Base-by-base conservation (phyloP, 2,329 filamentous ascomycete genomes). In the Teratosphaeria gauchensis region DNA sequence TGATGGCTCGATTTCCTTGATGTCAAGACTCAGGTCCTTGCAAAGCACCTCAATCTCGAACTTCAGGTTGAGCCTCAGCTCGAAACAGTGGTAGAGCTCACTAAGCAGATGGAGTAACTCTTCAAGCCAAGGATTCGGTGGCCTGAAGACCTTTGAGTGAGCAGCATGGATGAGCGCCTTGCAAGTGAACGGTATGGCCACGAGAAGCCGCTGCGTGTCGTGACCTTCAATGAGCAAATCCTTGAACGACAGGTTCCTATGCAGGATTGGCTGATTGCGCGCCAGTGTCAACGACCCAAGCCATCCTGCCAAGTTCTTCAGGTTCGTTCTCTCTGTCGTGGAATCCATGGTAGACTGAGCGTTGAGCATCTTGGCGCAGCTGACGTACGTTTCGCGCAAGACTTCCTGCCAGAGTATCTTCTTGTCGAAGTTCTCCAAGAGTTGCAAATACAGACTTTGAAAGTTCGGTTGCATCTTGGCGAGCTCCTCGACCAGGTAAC, bases 1-100 rank as follows among this genome's bases (percentile, higher is more conserved):
- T 0, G 92, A 90, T 0, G 92, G 90, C 66, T 95, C 88, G 62
- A 97, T 91, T 60, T 83, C 87, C 75, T 95, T 96, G 74, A 96
- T 88, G 62, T 97, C 91, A n/a, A 97, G 80, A 57, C 87, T 87
- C 16, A 99, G 78, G 12, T 92, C 92, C 71, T 95, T 95, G 78
- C 92, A 99, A 28, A 99, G 81, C 30, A 99, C 92, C 74, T 99
- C 94, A 59, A 99, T 97, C 73, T 99, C 94, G 67, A 99, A 99
- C 68, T 97, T 99, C 56, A 96, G 85, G 66, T 97, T 97, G 42
- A 99, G 82, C 73, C 97, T 97, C 58, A 99, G 78, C 66, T 96
- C 92, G 14, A 90, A 90, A 68, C 89, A 88, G 69, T 96, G 88
- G 69, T 99, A 99, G 3, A 99, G 81, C 70, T 99, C 95, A 67